Evolutionary conservation across 108 stramenopile genomes (phyloP), one percentile per base, ranked within the genome.

Genomic region (Phaeodactylum tricornutum): DNA sequence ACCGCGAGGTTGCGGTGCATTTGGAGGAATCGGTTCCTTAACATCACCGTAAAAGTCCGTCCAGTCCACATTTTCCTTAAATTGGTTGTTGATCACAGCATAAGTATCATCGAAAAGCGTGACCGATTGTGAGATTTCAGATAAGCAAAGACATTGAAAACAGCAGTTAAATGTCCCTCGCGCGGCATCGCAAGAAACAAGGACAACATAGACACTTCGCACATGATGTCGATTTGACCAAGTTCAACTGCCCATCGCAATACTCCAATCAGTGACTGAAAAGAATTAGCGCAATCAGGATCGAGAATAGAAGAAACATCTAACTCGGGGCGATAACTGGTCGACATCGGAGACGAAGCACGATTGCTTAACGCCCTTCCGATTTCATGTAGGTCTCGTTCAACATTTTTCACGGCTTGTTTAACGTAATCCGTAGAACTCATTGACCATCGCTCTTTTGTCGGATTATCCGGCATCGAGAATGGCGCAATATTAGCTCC

Each of bases 171-270:
- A 36, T 77, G 75, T 24, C 64, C 71, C 30, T 62, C 5, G 48
- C 60, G 64, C 8, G 72, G 67, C 22, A 43, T 23, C 1, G 67
- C 70, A 2, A 50, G 29, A 47, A 51, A 53, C 12, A 41, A 7
- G 71, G 66, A 3, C 39, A 38, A 45, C 49, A 50, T 12, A 52
- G 51, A 11, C 66, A 47, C 25, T 72, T 16, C 42, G n/a, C 29
- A 40, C 15, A 22, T 23, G 14, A 78, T 67, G 41, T 78, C 69
- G 16, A 71, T 28, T 25, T 67, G 30, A 28, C 72, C 65, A 7
- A 74, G 29, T 33, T 79, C 69, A 16, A 70, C 66, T 31, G 59
- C 56, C 72, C 72, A 79, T 23, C 67, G 48, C 2, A 72, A 36
- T 1, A 69, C 47, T 11, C 74, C 69, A 36, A 75, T 59, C 32